Conservation (phyloP, 768 basidiomycete genomes). For the Xerocomellus intermedius region DNA sequence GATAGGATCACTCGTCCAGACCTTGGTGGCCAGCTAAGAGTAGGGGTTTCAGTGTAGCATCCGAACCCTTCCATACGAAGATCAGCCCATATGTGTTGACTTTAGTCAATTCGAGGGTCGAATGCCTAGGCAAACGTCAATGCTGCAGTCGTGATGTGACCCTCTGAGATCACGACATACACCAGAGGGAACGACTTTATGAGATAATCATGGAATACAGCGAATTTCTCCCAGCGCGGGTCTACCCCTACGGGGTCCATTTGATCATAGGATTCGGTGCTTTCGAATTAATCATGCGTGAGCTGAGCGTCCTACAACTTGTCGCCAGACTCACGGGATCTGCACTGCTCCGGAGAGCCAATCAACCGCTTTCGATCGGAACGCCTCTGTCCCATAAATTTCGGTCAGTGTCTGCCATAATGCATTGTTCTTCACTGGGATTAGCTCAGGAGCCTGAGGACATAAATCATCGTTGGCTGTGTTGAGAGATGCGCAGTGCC, state of each 20-base stretch:
- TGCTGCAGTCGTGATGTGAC: neutral
- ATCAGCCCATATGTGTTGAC: constrained; percentile 64
- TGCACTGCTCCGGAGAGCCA: constrained; percentile 41
- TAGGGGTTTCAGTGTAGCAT: constrained; percentile 51
- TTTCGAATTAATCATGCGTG: constrained; percentile 19
- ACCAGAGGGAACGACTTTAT: constrained; percentile 57
- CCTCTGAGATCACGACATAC: constrained; percentile 32
- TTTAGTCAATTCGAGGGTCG: constrained; percentile 49
- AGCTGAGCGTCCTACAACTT: neutral
- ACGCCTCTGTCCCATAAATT: constrained; percentile 34
- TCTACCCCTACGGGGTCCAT: constrained; percentile 49
- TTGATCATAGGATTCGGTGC: constrained; percentile 52
- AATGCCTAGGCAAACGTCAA: constrained; percentile 37
- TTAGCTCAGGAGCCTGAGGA: constrained; percentile 34
- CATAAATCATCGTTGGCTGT: constrained; percentile 24
- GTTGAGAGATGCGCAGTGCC: neutral
- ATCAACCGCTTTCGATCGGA: constrained; percentile 33
- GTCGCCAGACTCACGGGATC: constrained; percentile 37
- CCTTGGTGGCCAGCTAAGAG: constrained; percentile 55
- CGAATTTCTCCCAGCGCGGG: constrained; percentile 54
- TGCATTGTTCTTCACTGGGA: constrained; percentile 33
- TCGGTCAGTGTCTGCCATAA: constrained; percentile 35
- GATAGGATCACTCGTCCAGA: constrained; percentile 20
- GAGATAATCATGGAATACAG: constrained; percentile 55
- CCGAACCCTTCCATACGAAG: constrained; percentile 55